These are phyloP conservation scores for Beauveria caledonica DNA, from an alignment of 2,329 filamentous ascomycete species.

Conservation along the genomic window DNA sequence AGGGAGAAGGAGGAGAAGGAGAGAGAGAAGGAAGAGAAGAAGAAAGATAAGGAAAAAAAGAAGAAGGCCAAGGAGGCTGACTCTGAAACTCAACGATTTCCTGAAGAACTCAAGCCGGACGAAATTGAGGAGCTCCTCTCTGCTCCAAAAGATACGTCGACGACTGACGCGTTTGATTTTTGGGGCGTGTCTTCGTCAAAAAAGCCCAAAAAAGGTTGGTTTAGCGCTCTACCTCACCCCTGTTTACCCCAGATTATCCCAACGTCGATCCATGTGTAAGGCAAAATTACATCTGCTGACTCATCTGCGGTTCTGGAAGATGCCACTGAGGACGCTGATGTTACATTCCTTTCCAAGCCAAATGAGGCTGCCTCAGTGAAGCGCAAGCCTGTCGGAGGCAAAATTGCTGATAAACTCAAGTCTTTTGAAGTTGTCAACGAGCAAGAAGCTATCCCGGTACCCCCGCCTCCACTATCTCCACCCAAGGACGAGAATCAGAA, in stretches of 20 bases:
- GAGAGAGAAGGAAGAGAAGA: constrained; percentile 17
- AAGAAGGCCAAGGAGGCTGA: constrained; percentile 17
- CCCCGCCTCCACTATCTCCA: constrained; percentile 30
- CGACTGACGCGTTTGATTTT: constrained; percentile 44
- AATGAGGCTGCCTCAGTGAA: constrained; percentile 33
- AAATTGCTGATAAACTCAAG: constrained; percentile 49
- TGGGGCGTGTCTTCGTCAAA: constrained; percentile 42
- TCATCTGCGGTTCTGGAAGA: constrained; percentile 40
- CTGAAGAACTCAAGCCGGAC: constrained; percentile 30
- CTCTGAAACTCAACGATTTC: constrained; percentile 13
- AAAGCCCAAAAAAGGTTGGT: constrained; percentile 36
- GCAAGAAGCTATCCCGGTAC: constrained; percentile 27
- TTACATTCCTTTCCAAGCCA: constrained; percentile 29
- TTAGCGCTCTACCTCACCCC: constrained; percentile 1
- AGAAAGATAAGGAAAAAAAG: constrained; percentile 19
- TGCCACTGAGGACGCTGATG: constrained; percentile 31
- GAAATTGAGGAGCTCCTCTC: constrained; percentile 35
- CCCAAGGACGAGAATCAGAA: constrained; percentile 26
- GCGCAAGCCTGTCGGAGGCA: constrained; percentile 42
- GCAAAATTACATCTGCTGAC: constrained; percentile 42
- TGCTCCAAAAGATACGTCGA: constrained; percentile 22
- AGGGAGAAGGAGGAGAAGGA: constrained; percentile 17
- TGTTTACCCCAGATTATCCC: constrained; percentile 18
- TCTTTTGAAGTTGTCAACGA: constrained; percentile 43
- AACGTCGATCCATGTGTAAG: constrained; percentile 12